A percentile compares a stretch with the other conserved stretches of the same genome.
phyloP scores from a whole-genome alignment of 164 flowering plant species.

The Kalanchoe fedtschenkoi region DNA sequence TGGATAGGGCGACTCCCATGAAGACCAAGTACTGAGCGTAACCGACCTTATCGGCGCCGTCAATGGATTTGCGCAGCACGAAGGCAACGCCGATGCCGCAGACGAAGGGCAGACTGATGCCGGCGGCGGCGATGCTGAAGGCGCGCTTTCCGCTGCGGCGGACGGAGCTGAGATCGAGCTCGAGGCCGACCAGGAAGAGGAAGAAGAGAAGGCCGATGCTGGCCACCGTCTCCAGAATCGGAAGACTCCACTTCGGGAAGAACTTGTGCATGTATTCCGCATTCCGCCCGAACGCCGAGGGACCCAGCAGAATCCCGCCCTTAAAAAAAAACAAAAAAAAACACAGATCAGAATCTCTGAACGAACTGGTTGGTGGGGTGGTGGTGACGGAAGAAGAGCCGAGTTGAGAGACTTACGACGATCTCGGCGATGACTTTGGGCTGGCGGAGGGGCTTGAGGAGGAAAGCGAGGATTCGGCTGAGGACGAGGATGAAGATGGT shows the following conservation, averaged over 20 bases:
- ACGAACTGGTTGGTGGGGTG: too few species aligned
- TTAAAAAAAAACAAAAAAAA: neutral
- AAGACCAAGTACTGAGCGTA: constrained; percentile 16
- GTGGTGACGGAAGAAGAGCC: neutral
- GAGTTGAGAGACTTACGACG: constrained; percentile 17
- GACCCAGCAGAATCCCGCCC: constrained; percentile 22
- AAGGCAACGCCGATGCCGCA: constrained; percentile 9
- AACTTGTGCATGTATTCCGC: constrained; percentile 9
- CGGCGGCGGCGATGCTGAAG: constrained; percentile 1
- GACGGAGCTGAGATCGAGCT: constrained; percentile 15
- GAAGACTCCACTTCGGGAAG: constrained; percentile 15
- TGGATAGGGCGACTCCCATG: constrained; percentile 29
- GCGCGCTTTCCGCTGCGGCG: constrained; percentile 17
- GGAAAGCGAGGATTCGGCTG: constrained; percentile 23
- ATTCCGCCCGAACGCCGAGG: constrained; percentile 19
- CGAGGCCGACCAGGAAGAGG: constrained; percentile 21
- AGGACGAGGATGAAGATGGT: constrained; percentile 21
- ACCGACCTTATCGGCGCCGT: constrained; percentile 5
- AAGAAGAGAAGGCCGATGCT: constrained; percentile 25
- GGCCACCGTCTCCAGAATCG: constrained; percentile 20
- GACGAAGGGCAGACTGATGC: constrained; percentile 7
- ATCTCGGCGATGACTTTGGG: constrained; percentile 38
- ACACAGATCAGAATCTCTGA: neutral
- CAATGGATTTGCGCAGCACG: constrained; percentile 9
- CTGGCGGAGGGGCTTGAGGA: constrained; percentile 41